Percentiles rank a stretch among this genome's conserved stretches.
Evolutionary conservation across 441 rosid species (phyloP).

Genomic region (Populus hybrid): DNA sequence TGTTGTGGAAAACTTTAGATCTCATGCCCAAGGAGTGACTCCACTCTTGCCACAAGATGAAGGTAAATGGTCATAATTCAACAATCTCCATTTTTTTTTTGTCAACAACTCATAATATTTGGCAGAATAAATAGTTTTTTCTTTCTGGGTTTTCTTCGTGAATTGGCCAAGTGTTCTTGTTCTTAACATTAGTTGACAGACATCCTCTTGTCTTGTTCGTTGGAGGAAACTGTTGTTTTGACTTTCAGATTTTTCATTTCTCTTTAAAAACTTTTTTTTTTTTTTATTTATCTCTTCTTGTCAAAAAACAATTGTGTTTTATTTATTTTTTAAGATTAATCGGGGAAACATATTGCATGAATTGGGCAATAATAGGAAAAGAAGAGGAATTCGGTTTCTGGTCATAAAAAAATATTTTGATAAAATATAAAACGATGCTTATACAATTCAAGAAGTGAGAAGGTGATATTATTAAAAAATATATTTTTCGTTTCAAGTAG

Average conservation of each 20-base stretch:
- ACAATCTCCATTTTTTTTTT: neutral
- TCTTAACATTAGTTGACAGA: neutral
- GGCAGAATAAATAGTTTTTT: neutral
- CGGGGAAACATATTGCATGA: neutral
- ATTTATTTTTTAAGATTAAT: neutral
- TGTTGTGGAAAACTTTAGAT: too few species aligned
- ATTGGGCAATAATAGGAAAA: neutral
- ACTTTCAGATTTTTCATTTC: neutral
- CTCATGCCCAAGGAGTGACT: too few species aligned
- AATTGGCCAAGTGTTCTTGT: neutral
- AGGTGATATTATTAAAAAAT: too few species aligned
- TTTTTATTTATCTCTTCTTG: neutral
- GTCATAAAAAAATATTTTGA: too few species aligned
- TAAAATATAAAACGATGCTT: too few species aligned
- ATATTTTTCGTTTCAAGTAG: too few species aligned
- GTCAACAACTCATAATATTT: neutral
- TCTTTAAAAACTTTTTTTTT: neutral
- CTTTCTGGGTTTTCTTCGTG: neutral
- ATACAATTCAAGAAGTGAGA: too few species aligned
- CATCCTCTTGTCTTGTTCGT: neutral
- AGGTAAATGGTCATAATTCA: too few species aligned
- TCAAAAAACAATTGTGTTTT: neutral
- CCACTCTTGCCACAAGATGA: too few species aligned
- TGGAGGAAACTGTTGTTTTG: neutral
- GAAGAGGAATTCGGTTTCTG: neutral